A percentile compares a stretch with the other conserved stretches of the same genome.
Conservation (phyloP, 2,329 filamentous ascomycete species). For the Beauveria rudraprayagi region DNA sequence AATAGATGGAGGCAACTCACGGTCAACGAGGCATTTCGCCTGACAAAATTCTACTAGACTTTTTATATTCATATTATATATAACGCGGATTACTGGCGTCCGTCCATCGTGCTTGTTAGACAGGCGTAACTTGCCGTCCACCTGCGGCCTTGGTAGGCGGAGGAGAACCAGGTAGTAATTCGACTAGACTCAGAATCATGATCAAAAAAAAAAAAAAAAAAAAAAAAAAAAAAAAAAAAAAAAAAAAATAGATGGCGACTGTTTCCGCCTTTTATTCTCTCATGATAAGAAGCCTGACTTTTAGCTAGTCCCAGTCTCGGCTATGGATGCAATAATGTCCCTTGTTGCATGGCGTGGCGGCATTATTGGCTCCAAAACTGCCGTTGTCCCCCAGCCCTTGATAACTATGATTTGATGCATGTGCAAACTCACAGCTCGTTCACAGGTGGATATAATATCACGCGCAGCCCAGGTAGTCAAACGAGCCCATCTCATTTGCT, state of each 20-base stretch:
- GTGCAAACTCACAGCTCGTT: not conserved
- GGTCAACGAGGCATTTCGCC: too few species aligned
- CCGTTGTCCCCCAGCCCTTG: not conserved
- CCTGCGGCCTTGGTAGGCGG: not conserved
- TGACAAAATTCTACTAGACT: too few species aligned
- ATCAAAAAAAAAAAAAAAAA: fast-evolving
- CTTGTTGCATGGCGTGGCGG: not conserved
- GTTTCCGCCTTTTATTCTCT: too few species aligned
- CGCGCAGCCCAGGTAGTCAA: not conserved
- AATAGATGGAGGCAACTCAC: not conserved
- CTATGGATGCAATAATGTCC: not conserved
- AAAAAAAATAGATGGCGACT: not conserved
- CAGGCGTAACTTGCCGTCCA: not conserved
- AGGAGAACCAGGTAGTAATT: not conserved
- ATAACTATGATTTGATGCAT: not conserved
- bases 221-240: not conserved
- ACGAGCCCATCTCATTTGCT: not conserved
- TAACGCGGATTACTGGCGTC: conserved; percentile 13
- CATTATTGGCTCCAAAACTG: not conserved
- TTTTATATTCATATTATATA: too few species aligned
- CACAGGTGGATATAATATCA: not conserved
- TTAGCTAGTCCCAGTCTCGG: too few species aligned
- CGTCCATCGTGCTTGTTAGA: not conserved
- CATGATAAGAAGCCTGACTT: too few species aligned
- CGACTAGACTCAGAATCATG: not conserved